Evolutionary conservation across 805 yeast genomes (phyloP), one percentile per base, ranked within the genome.

Genomic region (Wickerhamiella hasegawae): DNA sequence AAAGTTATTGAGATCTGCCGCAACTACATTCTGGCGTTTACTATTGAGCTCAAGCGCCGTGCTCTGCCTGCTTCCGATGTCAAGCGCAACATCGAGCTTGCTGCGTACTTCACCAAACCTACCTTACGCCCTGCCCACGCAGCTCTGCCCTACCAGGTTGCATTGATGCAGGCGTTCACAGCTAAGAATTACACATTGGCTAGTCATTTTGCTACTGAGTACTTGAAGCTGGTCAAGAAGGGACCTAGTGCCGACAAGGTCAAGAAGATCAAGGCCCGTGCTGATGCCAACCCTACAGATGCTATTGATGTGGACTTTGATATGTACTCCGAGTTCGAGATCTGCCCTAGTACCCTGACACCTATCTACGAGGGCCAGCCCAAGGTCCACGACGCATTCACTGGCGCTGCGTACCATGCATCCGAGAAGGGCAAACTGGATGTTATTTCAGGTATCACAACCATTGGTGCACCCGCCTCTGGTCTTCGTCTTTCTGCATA

Each of bases 61-160:
- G 54, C 78, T 9, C 59, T 92, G 39, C 81, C 78, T 22, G 65
- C 75, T 9, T 41, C 47, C 10, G 68, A 68, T 21, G 64, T 78
- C 37, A 78, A 83, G 57, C 78, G 97, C 43, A 85, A 83, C 57
- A 66, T 90, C 52, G 97, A 90, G 58, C 64, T 90, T 45, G 97
- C 98, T 4, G 92, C 97, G 1, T 87, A 87, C 59, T 92, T 90
- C 65, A 83, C 98, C 11, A 75, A 71, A 52, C 76, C 85, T 19
- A 71, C 78, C 44, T 68, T 90, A 47, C 82, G 78, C 44, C 75
- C 80, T 24, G 76, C 78, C 5, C 98, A 90, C 58, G 71, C 78
- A 40, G 71, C 77, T 36, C 77, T 83, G 51, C 94, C 97, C 10
- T 66, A 84, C 48, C 92, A 83, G 55, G 94, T 84, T 38, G 98